A percentile compares a stretch with the other conserved stretches of the same genome.
phyloP scores from a whole-genome alignment of 768 basidiomycete genomes.

The Panaeolus papilionaceus region DNA sequence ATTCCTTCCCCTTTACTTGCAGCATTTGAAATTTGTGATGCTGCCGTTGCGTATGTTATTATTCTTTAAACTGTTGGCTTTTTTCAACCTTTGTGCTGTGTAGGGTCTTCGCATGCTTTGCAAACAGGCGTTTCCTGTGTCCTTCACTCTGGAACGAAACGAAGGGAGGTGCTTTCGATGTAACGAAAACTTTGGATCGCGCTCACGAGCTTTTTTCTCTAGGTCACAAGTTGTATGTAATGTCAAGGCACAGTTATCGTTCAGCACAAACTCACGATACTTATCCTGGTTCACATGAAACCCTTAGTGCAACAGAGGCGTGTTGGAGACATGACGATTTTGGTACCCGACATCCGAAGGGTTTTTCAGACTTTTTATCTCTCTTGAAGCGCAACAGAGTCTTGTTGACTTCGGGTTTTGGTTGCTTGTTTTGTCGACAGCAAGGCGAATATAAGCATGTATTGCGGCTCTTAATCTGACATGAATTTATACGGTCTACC shows the following conservation, averaged over 20 bases:
- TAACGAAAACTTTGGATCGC: too few species aligned
- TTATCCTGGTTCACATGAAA: neutral
- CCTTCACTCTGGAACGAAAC: too few species aligned
- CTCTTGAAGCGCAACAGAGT: neutral
- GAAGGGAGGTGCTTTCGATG: too few species aligned
- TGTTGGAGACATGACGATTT: neutral
- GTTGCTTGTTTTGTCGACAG: neutral
- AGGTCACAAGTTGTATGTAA: neutral
- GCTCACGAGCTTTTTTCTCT: too few species aligned
- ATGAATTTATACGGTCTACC: conserved; percentile 6
- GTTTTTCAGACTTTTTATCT: neutral
- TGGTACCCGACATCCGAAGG: neutral
- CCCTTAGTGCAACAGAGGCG: neutral
- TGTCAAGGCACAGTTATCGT: neutral
- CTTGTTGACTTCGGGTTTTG: neutral
- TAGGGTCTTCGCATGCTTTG: too few species aligned
- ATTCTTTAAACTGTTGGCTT: too few species aligned
- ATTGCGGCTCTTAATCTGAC: conserved; percentile 6
- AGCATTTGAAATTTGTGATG: too few species aligned
- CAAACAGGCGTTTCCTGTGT: too few species aligned
- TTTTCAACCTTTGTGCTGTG: too few species aligned
- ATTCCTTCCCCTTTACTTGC: too few species aligned
- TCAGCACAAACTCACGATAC: neutral
- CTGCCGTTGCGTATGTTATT: too few species aligned
- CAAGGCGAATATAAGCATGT: conserved; percentile 5